These are phyloP conservation scores for Lablab purpureus DNA, from an alignment of 306 rosid genomes.

Conservation along the genomic window DNA sequence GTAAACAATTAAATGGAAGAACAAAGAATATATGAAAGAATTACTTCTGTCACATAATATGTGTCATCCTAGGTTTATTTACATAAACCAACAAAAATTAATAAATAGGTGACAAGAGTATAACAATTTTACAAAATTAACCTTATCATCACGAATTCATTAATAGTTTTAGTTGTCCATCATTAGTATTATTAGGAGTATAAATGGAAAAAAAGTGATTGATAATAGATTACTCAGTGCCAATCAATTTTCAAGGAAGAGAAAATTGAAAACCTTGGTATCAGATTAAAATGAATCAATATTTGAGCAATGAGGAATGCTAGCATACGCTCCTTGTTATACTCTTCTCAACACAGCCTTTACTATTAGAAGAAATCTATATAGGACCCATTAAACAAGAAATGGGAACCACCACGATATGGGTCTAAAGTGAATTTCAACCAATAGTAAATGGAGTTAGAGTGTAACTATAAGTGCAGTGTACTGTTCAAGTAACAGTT, in stretches of 20 bases:
- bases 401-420: no score
- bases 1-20: constrained; percentile 26
- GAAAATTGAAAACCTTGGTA: constrained; percentile 21
- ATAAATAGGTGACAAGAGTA: no score
- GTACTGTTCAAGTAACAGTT: constrained; percentile 12
- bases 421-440: not conserved
- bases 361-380: not conserved
- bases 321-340: not conserved
- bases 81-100: no score
- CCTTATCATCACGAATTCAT: no score
- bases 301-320: constrained; percentile 21
- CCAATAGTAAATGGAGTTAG: not conserved
- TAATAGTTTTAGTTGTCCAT: no score
- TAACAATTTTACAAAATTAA: no score
- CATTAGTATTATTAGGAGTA: no score
- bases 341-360: not conserved
- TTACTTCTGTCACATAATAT: not conserved
- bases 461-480: not conserved
- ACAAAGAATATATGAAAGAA: constrained; percentile 6
- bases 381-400: not conserved
- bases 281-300: constrained; percentile 34
- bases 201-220: no score
- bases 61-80: no score
- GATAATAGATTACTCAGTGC: not conserved
- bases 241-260: constrained; percentile 19